Evolutionary conservation across 2,329 filamentous ascomycete genomes (phyloP).

Genomic region (Neoarthrinium moseri): DNA sequence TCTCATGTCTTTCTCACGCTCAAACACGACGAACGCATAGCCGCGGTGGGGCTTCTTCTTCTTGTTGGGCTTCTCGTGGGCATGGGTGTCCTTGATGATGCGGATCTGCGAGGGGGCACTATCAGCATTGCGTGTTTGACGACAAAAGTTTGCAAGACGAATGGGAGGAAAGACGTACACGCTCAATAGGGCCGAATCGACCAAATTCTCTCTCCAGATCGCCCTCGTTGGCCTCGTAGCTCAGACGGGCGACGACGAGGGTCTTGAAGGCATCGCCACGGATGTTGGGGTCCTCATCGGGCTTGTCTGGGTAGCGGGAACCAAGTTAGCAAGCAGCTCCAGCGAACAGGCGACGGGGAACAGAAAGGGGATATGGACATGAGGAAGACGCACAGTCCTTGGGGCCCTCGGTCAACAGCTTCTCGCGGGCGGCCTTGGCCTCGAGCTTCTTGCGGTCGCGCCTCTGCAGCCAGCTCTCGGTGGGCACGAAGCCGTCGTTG

Average conservation of each 20-base stretch:
- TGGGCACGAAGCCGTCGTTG: slow-evolving; percentile 73
- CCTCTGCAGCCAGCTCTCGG: slow-evolving; percentile 89
- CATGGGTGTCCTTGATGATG: slow-evolving; percentile 76
- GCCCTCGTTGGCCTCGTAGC: slow-evolving; percentile 83
- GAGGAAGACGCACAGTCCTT: slow-evolving; percentile 53
- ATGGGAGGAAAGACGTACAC: slow-evolving; percentile 52
- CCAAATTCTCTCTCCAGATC: slow-evolving; percentile 93
- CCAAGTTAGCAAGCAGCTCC: slow-evolving; percentile 13
- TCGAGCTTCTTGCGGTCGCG: slow-evolving; percentile 82
- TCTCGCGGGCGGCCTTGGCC: slow-evolving; percentile 68
- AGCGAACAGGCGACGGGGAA: not conserved
- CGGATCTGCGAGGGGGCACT: slow-evolving; percentile 70
- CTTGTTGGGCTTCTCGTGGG: slow-evolving; percentile 68
- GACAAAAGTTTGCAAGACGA: slow-evolving; percentile 1
- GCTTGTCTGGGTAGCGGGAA: slow-evolving; percentile 62
- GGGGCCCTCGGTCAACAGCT: slow-evolving; percentile 61
- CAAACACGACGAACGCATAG: slow-evolving; percentile 96
- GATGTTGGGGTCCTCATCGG: slow-evolving; percentile 80
- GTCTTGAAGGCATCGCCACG: slow-evolving; percentile 94
- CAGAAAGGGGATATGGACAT: slow-evolving; percentile 1
- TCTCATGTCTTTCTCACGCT: slow-evolving; percentile 98
- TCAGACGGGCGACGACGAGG: slow-evolving; percentile 85
- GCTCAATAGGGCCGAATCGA: slow-evolving; percentile 89
- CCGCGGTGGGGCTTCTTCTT: slow-evolving; percentile 81
- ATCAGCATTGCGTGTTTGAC: slow-evolving; percentile 11